Base-by-base conservation (phyloP, 495 filamentous ascomycete species). In the Lasiosphaeria ovina region DNA sequence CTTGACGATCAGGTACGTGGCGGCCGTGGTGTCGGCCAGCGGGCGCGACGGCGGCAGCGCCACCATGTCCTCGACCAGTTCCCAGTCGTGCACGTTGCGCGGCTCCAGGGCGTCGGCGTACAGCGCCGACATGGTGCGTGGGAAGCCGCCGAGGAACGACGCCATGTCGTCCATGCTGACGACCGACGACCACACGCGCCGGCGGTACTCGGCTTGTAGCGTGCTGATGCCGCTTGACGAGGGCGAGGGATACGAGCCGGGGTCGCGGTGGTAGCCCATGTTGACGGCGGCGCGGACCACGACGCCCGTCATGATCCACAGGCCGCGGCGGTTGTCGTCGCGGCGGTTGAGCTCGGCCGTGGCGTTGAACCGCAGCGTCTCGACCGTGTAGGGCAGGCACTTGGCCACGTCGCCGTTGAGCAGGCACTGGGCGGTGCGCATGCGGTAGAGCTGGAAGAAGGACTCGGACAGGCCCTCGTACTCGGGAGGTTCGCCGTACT, bases 401-500 rank as follows among this genome's bases (percentile, higher is more conserved):
- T 68, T 73, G 9, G 67, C 60, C 16, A 89, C 87, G 68, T 91
- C 87, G 4, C 84, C 73, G 68, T 57, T 60, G 32, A 69, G 64
- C 10, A 74, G 63, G 36, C 70, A 78, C 44, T 73, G 74, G 14
- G 65, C 66, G 6, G 65, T 77, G 33, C 56, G 55, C 11, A 52
- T 62, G 16, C 86, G 77, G 66, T 85, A 90, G 14, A 76, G 77
- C 17, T 78, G 78, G 36, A 85, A 82, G 74, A 87, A 79, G 52
- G 84, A 78, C 35, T 79, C 56, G 3, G 80, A 75, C 62, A 80
- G 81, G 16, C 81, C 83, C 50, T 77, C 74, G 69, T 85, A 90
- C 62, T 90, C 87, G 8, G 85, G 83, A 7, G 87, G 87, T 65
- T 90, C 87, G 57, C 89, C 87, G 55, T 87, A 82, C 12, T 81